Percentiles rank a stretch among this genome's conserved stretches.
phyloP scores from a whole-genome alignment of 106 monocot species.

The Dendrobium officinale region DNA sequence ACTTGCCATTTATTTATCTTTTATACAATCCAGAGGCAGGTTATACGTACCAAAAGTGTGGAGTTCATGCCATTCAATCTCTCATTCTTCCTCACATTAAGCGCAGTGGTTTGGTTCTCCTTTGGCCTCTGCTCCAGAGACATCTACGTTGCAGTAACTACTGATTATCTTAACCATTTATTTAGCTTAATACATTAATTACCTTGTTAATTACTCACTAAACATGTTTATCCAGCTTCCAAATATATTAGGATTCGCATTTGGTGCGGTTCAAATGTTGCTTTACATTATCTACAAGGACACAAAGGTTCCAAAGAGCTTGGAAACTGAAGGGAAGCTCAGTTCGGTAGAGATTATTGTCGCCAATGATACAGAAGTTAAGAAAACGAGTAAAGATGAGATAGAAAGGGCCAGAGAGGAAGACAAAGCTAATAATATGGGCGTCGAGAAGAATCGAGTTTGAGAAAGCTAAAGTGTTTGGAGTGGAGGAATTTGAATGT shows the following conservation, averaged over 20 bases:
- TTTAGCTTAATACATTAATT: no score
- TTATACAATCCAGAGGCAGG: not conserved
- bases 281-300: constrained; percentile 37
- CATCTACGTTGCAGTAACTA: constrained; percentile 18
- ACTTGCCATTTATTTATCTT: no score
- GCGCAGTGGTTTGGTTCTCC: constrained; percentile 13
- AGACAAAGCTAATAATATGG: no score
- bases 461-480: no score
- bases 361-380: no score
- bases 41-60: constrained; percentile 10
- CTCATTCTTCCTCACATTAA: constrained; percentile 16
- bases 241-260: constrained; percentile 53
- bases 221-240: constrained; percentile 22
- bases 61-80: constrained; percentile 18
- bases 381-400: no score
- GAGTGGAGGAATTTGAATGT: no score
- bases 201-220: not conserved
- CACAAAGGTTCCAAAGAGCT: not conserved
- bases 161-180: not conserved
- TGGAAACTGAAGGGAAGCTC: not conserved
- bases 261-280: constrained; percentile 53
- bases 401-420: no score
- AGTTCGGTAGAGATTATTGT: no score
- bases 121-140: constrained; percentile 17
- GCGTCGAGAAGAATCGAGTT: no score